Base-by-base conservation (phyloP, 2,329 filamentous ascomycete species). In the Madurella mycetomatis region DNA sequence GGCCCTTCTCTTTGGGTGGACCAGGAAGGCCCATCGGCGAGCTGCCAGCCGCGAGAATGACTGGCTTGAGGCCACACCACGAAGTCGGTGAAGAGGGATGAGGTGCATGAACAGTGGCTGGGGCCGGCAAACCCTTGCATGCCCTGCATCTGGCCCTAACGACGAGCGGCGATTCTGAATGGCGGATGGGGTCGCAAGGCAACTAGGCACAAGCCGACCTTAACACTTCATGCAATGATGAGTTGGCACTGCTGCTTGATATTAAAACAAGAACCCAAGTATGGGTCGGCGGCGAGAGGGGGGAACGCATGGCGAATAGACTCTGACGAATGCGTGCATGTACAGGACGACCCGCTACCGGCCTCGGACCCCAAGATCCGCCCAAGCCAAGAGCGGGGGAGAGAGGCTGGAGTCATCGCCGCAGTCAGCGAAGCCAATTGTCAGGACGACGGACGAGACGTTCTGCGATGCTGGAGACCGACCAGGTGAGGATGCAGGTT, bases 221-320 rank as follows among this genome's bases (percentile, higher is more conserved):
- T 62, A 70, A 72, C 71, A 72, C 75, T 78, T 78, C 78, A 88
- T 85, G 85, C 84, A 87, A 72, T 83, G 84, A 87, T 88, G 85
- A 84, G 85, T 82, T 88, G 85, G 83, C 85, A 87, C 72, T 82
- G 79, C 80, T 71, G 67, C 74, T 80, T 76, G 75, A 78, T 74
- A 77, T 78, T 79, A 76, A 76, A 69, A 66, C 62, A 70, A 69
- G 70, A 73, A 76, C 70, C 72, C 72, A 67, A 52, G 49, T 56
- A 54, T 62, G 61, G 58, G 54, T 57, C 60, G 56, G 51, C 13
- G 45, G 47, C 30, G 48, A 51, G 49, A 53, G 46, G 49, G 51
- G 55, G 60, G 53, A 50, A 52, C 40, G 51, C 50, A 60, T 53
- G 48, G 55, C 55, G 54, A 59, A 55, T 56, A 34, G 52, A 49